phyloP scores from a whole-genome alignment of 2,329 filamentous ascomycete genomes.

The Triangularia setosa region DNA sequence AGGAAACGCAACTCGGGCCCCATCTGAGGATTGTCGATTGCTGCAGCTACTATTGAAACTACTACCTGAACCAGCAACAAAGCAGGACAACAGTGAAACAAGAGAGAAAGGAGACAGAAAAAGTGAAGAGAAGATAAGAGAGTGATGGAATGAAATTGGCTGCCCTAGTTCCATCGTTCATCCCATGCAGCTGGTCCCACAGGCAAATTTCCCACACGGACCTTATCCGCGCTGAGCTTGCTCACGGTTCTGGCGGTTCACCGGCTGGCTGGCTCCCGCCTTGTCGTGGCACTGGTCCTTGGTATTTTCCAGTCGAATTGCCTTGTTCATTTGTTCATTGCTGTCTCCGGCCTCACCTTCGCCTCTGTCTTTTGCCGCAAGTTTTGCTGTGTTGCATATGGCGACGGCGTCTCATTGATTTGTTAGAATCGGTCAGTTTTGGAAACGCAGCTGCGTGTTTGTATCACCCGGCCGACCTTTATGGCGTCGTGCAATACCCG shows the following conservation, averaged over 20 bases:
- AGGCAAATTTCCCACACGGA: constrained; percentile 15
- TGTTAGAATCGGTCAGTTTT: neutral
- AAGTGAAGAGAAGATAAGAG: neutral
- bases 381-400: neutral
- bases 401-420: too few species aligned
- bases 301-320: neutral
- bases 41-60: neutral
- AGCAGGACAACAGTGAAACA: neutral
- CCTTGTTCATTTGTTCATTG: neutral
- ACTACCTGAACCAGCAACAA: neutral
- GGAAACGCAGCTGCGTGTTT: constrained; percentile 13
- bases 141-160: neutral
- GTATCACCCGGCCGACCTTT: constrained; percentile 17
- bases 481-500: constrained; percentile 18
- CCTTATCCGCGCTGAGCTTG: constrained; percentile 6
- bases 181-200: constrained; percentile 11
- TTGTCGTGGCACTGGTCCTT: neutral
- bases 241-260: neutral
- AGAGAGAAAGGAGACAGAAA: neutral
- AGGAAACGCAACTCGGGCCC: neutral
- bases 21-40: neutral
- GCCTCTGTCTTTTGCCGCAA: neutral
- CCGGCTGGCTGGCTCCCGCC: neutral
- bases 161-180: neutral
- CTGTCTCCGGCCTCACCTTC: neutral